Evolutionary conservation across 352 stramenopile species (phyloP), one percentile per base, ranked within the genome.

Genomic region (Pelagophyceae sp.): DNA sequence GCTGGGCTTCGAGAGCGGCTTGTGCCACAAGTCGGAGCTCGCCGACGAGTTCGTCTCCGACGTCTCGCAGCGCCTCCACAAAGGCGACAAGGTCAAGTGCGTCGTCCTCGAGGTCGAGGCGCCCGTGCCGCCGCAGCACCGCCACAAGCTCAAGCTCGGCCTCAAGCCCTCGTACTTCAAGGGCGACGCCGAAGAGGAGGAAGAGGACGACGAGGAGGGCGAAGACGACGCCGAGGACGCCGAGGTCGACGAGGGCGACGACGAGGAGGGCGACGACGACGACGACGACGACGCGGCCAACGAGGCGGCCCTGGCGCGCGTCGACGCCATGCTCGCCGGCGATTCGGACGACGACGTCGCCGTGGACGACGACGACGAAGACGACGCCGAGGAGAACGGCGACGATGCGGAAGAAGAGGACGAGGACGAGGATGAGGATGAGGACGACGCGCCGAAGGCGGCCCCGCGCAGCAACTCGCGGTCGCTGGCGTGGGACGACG

Each of bases 151-250:
- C 33, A 33, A 5, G 15, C 31, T 74, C 6, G 67, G 67, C 67
- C 67, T 74, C 17, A 74, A 74, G 67, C 67, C 67, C 1, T 74
- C 67, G 0, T 74, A 74, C 67, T 74, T 74, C 37, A 31, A 32
- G 1, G 58, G 58, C 58, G 58, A 65, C 58, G 40, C 6, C 40
- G 58, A 17, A 25, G 63, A 17, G 63, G 29, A 33, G 29, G 63
- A 11, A 5, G 61, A 70, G 31, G 20, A 70, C 11, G 31, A 72
- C 6, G 63, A 11, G 63, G 6, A 11, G 6, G 63, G 40, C 19
- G 63, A 72, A 1, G 63, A 72, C 31, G 63, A 72, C 35, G 31
- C 19, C 17, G 35, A 31, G 25, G 67, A 54, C n/a, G 35, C 38
- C 67, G 67, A 74, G 17, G 67, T 31, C 35, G 2, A 60, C 20